Evolutionary conservation across 2,329 filamentous ascomycete species (phyloP), one percentile per base, ranked within the genome.

Genomic region (Alternaria rosae): DNA sequence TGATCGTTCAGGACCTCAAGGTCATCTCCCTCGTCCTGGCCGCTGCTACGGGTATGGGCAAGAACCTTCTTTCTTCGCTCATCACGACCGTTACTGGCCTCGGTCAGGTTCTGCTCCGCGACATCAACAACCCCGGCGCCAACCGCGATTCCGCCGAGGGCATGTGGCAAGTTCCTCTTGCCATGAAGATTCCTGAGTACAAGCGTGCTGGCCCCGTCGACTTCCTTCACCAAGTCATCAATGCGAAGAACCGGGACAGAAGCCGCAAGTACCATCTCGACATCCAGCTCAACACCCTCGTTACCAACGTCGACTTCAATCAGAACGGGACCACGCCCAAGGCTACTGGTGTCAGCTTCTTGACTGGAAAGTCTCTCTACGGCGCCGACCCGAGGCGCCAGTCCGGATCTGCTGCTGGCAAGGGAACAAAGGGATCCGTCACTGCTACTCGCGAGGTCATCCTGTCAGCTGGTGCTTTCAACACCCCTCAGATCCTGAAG

Each of bases 281-380:
- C 62, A 78, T 89, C 45, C 80, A 82, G 42, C 81, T 84, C 4
- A 90, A 90, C 77, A 87, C 85, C 11, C 78, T 91, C 32, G 91
- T 86, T 62, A 89, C 89, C 52, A 89, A 88, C 70, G 79, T 93
- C 74, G 80, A 81, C 26, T 90, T 89, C 66, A 88, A 89, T n/a
- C 86, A 88, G 1, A 87, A 85, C 15, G 44, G 52, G n/a, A 72
- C 79, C 17, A 84, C 84, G 32, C 82, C 84, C 64, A 89, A 71
- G 41, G 81, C 81, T 2, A 77, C 73, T 47, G 80, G 80, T 20
- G 78, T 82, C 43, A 76, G 80, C 57, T 83, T 79, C 59, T 69
- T 81, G 41, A 70, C 73, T 15, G 80, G 81, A n/a, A 65, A 69
- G 43, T 70, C 72, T 26, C 68, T 82, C 10, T 83, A 82, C 67